These are phyloP conservation scores for Posidonia oceanica DNA, from an alignment of 116 monocot species.

Conservation along the genomic window DNA sequence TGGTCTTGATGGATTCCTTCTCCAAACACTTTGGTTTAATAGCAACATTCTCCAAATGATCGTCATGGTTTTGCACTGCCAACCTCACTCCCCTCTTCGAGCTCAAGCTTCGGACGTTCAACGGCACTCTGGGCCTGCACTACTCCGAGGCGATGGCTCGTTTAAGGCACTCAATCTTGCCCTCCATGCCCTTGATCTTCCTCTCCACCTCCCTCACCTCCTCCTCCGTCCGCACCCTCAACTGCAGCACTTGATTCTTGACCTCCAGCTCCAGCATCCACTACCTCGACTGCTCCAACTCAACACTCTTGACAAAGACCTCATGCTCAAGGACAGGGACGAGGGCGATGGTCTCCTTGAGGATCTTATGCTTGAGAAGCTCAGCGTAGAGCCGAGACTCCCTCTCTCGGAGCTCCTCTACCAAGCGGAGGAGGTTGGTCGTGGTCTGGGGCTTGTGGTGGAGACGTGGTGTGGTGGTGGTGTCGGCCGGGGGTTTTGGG, in stretches of 20 bases:
- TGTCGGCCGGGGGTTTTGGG: not conserved
- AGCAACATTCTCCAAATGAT: no score
- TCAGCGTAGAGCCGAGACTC: constrained; percentile 60
- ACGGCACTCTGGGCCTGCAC: not conserved
- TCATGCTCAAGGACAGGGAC: constrained; percentile 51
- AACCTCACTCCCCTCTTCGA: no score
- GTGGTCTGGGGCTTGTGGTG: constrained; percentile 19
- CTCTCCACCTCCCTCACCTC: constrained; percentile 33
- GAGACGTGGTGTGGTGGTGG: not conserved
- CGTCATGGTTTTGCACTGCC: no score
- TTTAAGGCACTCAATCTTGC: constrained; percentile 33
- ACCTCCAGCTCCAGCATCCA: constrained; percentile 23
- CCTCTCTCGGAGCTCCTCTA: constrained; percentile 62
- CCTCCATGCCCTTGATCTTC: constrained; percentile 14
- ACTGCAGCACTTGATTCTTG: constrained; percentile 26
- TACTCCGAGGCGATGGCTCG: constrained; percentile 1
- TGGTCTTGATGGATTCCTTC: constrained; percentile 10
- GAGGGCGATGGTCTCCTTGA: constrained; percentile 3
- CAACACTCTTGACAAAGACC: no score
- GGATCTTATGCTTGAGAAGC: constrained; percentile 82
- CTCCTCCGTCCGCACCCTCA: constrained; percentile 5
- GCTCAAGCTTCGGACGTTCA: no score
- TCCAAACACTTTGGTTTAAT: no score
- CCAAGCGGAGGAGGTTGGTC: constrained; percentile 50
- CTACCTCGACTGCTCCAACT: constrained; percentile 13